A percentile compares a stretch with the other conserved stretches of the same genome.
Conservation (phyloP, 1,284 basidiomycete species). For the Malassezia vespertilionis region DNA sequence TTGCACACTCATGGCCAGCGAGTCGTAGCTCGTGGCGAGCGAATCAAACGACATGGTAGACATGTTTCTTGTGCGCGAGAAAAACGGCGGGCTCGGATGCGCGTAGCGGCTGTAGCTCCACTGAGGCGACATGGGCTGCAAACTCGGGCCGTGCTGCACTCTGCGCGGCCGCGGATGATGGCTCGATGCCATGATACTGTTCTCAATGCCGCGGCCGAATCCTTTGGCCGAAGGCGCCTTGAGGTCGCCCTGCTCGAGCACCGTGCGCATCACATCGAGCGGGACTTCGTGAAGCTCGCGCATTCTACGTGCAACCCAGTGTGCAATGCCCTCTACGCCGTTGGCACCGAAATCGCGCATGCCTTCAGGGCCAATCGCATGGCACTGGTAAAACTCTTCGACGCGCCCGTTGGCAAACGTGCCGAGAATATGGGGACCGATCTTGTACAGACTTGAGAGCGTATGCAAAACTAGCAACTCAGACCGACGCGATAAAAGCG, state of each 20-base stretch:
- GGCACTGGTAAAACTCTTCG: constrained; percentile 43
- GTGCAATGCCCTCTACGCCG: constrained; percentile 32
- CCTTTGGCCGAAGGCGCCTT: constrained; percentile 29
- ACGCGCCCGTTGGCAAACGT: constrained; percentile 46
- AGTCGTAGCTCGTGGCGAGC: constrained; percentile 42
- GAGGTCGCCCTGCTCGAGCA: constrained; percentile 43
- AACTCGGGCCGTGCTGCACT: not conserved
- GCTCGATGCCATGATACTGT: constrained; percentile 40
- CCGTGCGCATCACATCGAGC: constrained; percentile 41
- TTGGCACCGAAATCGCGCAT: constrained; percentile 36
- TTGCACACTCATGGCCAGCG: constrained; percentile 19
- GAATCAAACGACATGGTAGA: constrained; percentile 43
- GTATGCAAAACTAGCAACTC: constrained; percentile 46
- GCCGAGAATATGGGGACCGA: constrained; percentile 45
- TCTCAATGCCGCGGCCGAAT: constrained; percentile 44
- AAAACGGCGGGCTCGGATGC: constrained; percentile 11
- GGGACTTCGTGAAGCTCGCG: constrained; percentile 45
- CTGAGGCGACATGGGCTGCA: not conserved
- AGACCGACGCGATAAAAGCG: constrained; percentile 35
- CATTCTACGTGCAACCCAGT: constrained; percentile 45
- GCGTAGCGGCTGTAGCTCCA: constrained; percentile 17
- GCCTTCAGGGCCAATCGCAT: constrained; percentile 35
- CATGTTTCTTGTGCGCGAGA: constrained; percentile 24
- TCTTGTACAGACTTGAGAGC: constrained; percentile 43
- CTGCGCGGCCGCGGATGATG: constrained; percentile 28